Percentiles rank a stretch among this genome's conserved stretches.
Conservation (phyloP, 257 asterid species). For the Solanum sejunctum region DNA sequence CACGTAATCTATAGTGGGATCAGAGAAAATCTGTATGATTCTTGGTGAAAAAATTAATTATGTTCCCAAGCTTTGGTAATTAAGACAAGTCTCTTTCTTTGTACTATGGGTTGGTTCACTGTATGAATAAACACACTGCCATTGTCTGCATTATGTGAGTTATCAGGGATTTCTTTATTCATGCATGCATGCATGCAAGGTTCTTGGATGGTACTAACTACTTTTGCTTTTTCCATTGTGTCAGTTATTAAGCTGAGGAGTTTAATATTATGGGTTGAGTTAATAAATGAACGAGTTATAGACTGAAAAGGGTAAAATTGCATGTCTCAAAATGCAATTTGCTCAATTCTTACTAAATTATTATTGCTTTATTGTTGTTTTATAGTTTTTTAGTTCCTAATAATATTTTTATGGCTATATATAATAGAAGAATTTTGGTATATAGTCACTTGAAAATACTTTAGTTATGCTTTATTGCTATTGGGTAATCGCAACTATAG, state of each 20-base stretch:
- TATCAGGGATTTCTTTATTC: neutral
- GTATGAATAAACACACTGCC: neutral
- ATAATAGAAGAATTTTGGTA: too few relatives aligned
- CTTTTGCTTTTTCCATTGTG: neutral
- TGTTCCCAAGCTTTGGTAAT: neutral
- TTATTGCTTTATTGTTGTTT: neutral
- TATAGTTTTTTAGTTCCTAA: too few relatives aligned
- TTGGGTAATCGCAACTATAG: too few relatives aligned
- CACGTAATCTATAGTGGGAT: neutral
- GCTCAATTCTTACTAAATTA: neutral
- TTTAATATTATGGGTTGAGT: neutral
- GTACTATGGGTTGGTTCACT: neutral
- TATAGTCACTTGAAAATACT: too few relatives aligned
- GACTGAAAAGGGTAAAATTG: too few relatives aligned
- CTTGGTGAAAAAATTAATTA: neutral
- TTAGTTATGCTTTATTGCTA: too few relatives aligned
- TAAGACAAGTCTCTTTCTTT: neutral
- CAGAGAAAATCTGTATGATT: neutral
- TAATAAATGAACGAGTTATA: too few relatives aligned
- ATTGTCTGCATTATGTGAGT: neutral
- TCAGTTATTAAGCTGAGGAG: neutral
- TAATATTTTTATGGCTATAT: neutral
- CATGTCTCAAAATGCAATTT: neutral
- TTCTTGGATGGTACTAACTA: neutral
- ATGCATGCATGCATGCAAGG: neutral